phyloP scores from a whole-genome alignment of 1,284 basidiomycete genomes.

The Waitea zeae region DNA sequence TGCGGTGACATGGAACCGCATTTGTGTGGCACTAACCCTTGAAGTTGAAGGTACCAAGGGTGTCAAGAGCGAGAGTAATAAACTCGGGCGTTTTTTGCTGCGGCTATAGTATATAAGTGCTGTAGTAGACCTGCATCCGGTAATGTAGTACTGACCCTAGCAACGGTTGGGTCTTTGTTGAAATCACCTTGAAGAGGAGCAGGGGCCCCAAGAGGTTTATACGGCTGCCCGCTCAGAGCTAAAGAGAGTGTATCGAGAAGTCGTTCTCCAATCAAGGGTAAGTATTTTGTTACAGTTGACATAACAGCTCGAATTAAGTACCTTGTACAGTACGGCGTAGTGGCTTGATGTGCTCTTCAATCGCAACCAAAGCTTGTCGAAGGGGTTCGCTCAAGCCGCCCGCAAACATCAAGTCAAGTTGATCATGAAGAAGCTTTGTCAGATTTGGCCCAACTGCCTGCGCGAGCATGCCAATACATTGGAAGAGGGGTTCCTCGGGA shows the following conservation, averaged over 20 bases:
- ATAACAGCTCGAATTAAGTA: slow-evolving; percentile 13
- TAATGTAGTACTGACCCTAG: too few relatives aligned
- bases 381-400: slow-evolving; percentile 88
- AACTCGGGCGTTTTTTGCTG: slow-evolving; percentile 57
- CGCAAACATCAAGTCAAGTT: slow-evolving; percentile 93
- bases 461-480: slow-evolving; percentile 94
- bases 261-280: slow-evolving; percentile 68
- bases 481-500: slow-evolving; percentile 91
- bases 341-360: slow-evolving; percentile 83
- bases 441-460: slow-evolving; percentile 91
- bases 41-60: slow-evolving; percentile 91
- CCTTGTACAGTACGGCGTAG: slow-evolving; percentile 89
- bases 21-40: slow-evolving; percentile 36
- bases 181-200: too few relatives aligned
- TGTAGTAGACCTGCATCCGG: too few relatives aligned
- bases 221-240: slow-evolving; percentile 70
- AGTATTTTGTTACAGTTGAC: background rate
- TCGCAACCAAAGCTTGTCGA: slow-evolving; percentile 71
- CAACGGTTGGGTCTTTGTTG: too few relatives aligned
- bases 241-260: slow-evolving; percentile 71
- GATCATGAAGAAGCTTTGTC: slow-evolving; percentile 90
- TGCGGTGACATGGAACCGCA: too few relatives aligned
- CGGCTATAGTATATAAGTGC: too few relatives aligned
- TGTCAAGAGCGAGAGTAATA: slow-evolving; percentile 74
- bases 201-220: slow-evolving; percentile 75